Evolutionary conservation across 1,139 yeast species (phyloP).

Genomic region (Tardiomyces digboiensis): DNA sequence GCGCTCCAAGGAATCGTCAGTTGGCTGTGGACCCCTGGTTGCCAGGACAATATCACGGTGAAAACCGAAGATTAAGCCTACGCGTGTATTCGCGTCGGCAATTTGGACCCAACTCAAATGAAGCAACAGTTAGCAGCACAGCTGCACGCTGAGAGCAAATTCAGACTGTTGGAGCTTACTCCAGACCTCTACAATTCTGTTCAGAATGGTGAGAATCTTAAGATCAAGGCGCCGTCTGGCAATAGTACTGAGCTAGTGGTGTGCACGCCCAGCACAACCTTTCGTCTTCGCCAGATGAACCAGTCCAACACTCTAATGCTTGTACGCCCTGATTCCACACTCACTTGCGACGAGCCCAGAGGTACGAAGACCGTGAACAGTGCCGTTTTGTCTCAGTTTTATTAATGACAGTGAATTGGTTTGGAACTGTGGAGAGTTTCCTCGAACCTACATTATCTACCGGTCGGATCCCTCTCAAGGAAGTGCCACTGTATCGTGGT

Average conservation of each 20-base stretch:
- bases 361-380: too few relatives aligned
- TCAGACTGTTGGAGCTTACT: conserved; percentile 51
- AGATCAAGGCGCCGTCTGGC: conserved; percentile 37
- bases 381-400: too few relatives aligned
- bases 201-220: conserved; percentile 27
- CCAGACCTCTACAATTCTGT: conserved; percentile 42
- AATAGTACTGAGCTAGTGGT: conserved; percentile 42
- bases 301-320: conserved; percentile 77
- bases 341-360: background rate
- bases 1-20: too few relatives aligned
- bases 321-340: conserved; percentile 24
- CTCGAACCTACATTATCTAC: conserved; percentile 27
- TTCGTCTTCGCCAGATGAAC: conserved; percentile 64
- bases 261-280: conserved; percentile 53
- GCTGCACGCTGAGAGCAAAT: conserved; percentile 27
- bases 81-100: conserved; percentile 2
- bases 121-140: conserved; percentile 8
- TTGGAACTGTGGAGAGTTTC: conserved; percentile 36
- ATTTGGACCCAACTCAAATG: conserved; percentile 6
- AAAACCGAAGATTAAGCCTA: background rate
- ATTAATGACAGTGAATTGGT: conserved; percentile 8
- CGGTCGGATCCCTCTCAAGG: conserved; percentile 29
- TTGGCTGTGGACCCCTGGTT: too few relatives aligned
- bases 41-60: background rate
- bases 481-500: conserved; percentile 44